phyloP scores from a whole-genome alignment of 768 basidiomycete genomes.

The Xerocomus potaroensis region DNA sequence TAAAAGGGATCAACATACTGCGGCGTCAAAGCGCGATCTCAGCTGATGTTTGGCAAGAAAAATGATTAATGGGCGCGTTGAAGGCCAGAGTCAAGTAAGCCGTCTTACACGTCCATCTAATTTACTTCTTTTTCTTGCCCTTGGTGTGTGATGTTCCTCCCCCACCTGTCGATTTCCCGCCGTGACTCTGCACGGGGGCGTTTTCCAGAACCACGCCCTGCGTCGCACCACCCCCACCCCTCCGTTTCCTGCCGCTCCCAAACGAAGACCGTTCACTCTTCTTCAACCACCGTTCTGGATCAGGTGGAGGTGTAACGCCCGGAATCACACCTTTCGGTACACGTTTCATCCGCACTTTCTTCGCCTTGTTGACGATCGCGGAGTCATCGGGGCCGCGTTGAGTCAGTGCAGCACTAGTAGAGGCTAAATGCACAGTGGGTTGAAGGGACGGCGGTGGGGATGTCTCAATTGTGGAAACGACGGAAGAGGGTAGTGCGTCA shows the following conservation, averaged over 20 bases:
- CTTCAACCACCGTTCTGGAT: constrained; percentile 87
- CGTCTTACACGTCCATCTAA: constrained; percentile 24
- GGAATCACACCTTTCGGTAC: constrained; percentile 73
- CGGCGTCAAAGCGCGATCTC: constrained; percentile 20
- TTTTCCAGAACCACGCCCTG: constrained; percentile 50
- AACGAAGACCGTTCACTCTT: constrained; percentile 72
- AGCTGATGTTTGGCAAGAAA: constrained; percentile 15
- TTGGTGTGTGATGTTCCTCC: constrained; percentile 40
- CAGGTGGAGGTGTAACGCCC: constrained; percentile 77
- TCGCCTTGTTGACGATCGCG: constrained; percentile 35
- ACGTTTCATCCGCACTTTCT: constrained; percentile 58
- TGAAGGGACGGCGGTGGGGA: constrained; percentile 53
- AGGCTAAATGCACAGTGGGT: constrained; percentile 24
- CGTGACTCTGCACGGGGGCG: constrained; percentile 18
- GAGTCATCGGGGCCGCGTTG: constrained; percentile 33
- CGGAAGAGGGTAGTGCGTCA: constrained; percentile 51
- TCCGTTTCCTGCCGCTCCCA: constrained; percentile 48
- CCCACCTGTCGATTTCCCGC: constrained; percentile 35
- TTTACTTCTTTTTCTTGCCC: constrained; percentile 67
- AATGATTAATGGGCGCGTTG: constrained; percentile 22
- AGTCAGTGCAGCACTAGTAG: constrained; percentile 21
- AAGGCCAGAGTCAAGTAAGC: constrained; percentile 13
- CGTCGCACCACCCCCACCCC: constrained; percentile 58
- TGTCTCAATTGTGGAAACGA: constrained; percentile 54
- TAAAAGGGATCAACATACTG: constrained; percentile 17